These are phyloP conservation scores for Umbelopsis sp. DNA, from an alignment of 371 early-diverging fungal genomes.

Conservation along the genomic window DNA sequence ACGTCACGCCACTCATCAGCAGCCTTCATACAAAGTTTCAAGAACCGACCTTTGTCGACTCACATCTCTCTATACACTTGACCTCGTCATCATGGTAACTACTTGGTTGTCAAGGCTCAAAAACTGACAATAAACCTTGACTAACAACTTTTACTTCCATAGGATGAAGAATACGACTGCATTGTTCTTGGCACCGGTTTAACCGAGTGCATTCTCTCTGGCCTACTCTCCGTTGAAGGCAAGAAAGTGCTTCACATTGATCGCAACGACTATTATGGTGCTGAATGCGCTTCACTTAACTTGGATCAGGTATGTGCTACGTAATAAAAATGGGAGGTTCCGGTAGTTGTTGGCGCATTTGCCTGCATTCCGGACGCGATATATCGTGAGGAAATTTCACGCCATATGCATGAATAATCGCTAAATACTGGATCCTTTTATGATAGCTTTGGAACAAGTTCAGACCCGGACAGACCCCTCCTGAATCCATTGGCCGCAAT, in stretches of 20 bases:
- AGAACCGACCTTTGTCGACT: slow-evolving; percentile 2
- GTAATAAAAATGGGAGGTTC: not conserved
- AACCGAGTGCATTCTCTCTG: slow-evolving; percentile 98
- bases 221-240: slow-evolving; percentile 95
- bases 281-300: slow-evolving; percentile 92
- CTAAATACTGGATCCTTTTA: not conserved
- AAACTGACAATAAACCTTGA: not conserved
- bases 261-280: slow-evolving; percentile 99
- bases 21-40: not conserved
- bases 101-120: not conserved
- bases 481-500: slow-evolving; percentile 78
- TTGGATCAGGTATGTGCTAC: slow-evolving; percentile 77
- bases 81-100: slow-evolving; percentile 15
- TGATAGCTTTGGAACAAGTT: slow-evolving; percentile 87
- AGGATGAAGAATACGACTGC: slow-evolving; percentile 94
- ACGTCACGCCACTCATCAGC: slow-evolving; percentile 7
- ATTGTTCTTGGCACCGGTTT: slow-evolving; percentile 99
- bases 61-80: not conserved
- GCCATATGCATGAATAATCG: slow-evolving; percentile 9
- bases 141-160: not conserved
- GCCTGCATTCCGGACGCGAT: not conserved
- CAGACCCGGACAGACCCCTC: slow-evolving; percentile 70
- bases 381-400: not conserved
- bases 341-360: not conserved
- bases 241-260: slow-evolving; percentile 99